Evolutionary conservation across 2,329 filamentous ascomycete species (phyloP), one percentile per base, ranked within the genome.

Genomic region (Aspergillus costaricaensis): DNA sequence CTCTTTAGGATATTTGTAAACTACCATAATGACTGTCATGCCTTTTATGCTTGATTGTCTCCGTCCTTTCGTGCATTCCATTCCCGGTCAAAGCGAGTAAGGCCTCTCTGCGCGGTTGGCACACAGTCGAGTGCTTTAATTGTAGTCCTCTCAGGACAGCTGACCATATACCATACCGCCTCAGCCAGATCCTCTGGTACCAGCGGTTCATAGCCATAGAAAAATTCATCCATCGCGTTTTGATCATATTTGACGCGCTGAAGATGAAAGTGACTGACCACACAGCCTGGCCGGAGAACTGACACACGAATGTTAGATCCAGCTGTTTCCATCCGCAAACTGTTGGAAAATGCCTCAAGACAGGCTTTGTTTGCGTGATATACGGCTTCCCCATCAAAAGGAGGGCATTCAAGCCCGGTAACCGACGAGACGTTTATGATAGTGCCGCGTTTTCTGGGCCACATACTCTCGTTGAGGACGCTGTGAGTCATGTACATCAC

Each of bases 321-420:
- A 21, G 63, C 68, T 8, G 83, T 66, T 67, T 85, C 83, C 17
- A 75, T 82, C 0, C 82, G 71, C 9, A 84, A 72, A 1, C 76
- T 75, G 57, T 84, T 82, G 0, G 79, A 80, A 62, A 85, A 83
- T 0, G 70, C 81, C 57, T 84, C 81, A 55, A 81, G 79, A 3
- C 71, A 74, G 0, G 80, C 79, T 63, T 82, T 83, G 62, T 72
- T 78, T 4, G 80, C 74, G 60, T 83, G 80, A 57, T 83, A 81
- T 8, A 84, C 79, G 0, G 80, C 76, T 63, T 83, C 81, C 12
- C 81, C 81, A 0, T 78, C 71, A 54, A 83, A 83, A 0, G 81
- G 81, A 0, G 81, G 81, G 0, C 77, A 76, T 60, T 83, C 81
- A 0, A 83, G 70, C 0, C 72, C 81, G 0, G 81, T 83, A 0